These are phyloP conservation scores for Phytophthora sp. DNA, from an alignment of 352 stramenopile genomes.

Conservation along the genomic window DNA sequence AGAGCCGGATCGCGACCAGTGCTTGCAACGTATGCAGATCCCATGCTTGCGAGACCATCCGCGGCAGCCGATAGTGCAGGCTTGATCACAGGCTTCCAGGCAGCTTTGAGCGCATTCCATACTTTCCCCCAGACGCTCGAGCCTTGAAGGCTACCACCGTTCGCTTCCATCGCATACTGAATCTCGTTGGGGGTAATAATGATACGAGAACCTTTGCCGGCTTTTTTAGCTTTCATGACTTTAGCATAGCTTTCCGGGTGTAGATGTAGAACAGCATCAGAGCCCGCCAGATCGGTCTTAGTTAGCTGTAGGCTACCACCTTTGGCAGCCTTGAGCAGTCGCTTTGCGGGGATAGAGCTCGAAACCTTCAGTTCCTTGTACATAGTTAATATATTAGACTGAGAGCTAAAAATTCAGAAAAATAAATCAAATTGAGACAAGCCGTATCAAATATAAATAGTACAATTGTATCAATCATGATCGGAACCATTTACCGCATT, in stretches of 20 bases:
- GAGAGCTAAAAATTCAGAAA: background rate
- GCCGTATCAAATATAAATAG: too few relatives aligned
- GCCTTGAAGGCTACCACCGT: background rate
- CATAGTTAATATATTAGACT: constrained; percentile 7
- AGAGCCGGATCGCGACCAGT: background rate
- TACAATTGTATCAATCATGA: too few relatives aligned
- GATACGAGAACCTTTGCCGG: background rate
- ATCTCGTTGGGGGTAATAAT: background rate
- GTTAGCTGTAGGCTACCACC: background rate
- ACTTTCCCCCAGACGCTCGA: constrained; percentile 2
- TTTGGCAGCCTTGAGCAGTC: background rate
- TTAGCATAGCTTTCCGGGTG: constrained; percentile 12
- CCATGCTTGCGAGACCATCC: background rate
- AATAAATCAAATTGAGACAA: background rate
- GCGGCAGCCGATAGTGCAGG: background rate
- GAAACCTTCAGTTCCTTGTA: constrained; percentile 12
- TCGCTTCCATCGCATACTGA: background rate
- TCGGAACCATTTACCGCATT: too few relatives aligned
- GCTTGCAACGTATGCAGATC: background rate
- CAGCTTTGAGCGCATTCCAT: background rate
- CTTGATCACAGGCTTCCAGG: background rate
- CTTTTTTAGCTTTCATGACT: background rate
- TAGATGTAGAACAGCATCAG: background rate
- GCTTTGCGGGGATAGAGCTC: background rate
- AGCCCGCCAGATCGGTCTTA: background rate